phyloP scores from a whole-genome alignment of 352 stramenopile species.

The Pythium dissimile region DNA sequence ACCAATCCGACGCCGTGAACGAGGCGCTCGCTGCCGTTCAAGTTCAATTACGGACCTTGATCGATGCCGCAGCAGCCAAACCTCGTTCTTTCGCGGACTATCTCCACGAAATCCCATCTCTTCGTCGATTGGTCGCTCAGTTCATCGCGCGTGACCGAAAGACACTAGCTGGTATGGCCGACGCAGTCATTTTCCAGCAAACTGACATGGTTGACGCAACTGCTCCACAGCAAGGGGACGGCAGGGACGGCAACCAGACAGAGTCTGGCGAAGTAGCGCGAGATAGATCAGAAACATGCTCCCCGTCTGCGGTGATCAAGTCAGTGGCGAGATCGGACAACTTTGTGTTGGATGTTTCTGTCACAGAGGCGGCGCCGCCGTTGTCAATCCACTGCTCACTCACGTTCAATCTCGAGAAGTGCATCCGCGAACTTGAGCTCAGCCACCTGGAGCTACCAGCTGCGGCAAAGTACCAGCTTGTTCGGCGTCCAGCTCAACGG shows the following conservation, averaged over 20 bases:
- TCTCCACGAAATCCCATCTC: neutral
- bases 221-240: neutral
- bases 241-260: neutral
- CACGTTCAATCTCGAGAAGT: slow-evolving; percentile 55
- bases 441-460: slow-evolving; percentile 57
- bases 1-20: too few relatives aligned
- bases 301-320: neutral
- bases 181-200: neutral
- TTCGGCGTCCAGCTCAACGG: slow-evolving; percentile 64
- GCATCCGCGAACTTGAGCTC: slow-evolving; percentile 56
- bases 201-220: neutral
- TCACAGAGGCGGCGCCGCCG: slow-evolving; percentile 42
- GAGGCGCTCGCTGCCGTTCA: slow-evolving; percentile 36
- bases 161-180: slow-evolving; percentile 3
- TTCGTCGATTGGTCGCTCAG: slow-evolving; percentile 5
- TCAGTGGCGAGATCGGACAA: slow-evolving; percentile 17
- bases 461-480: slow-evolving; percentile 68
- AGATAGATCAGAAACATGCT: neutral
- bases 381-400: slow-evolving; percentile 57
- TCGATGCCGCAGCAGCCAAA: neutral
- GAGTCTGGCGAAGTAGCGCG: neutral
- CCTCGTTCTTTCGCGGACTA: slow-evolving; percentile 12
- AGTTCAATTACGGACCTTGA: neutral
- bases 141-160: slow-evolving; percentile 20
- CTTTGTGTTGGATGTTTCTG: slow-evolving; percentile 57